These are phyloP conservation scores for Rhizopus sp. DNA, from an alignment of 371 early-diverging fungal species.

Conservation along the genomic window DNA sequence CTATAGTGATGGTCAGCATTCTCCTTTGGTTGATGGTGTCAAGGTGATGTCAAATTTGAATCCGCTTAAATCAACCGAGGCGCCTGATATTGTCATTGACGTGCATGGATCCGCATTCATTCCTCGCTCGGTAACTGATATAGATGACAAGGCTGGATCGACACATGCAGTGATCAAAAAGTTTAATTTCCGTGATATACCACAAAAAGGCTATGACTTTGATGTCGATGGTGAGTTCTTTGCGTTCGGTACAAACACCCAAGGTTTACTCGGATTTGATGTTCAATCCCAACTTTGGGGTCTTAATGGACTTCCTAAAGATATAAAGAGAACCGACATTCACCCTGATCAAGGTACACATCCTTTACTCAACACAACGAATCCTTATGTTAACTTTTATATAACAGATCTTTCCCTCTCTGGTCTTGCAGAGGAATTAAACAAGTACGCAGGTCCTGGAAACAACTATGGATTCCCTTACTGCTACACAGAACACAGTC, in stretches of 20 bases:
- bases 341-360: constrained; percentile 7
- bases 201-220: constrained; percentile 40
- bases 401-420: constrained; percentile 19
- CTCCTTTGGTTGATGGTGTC: constrained; percentile 25
- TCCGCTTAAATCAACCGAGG: constrained; percentile 9
- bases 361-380: neutral
- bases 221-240: constrained; percentile 38
- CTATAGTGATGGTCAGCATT: constrained; percentile 49
- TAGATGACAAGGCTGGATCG: constrained; percentile 10
- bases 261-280: constrained; percentile 45
- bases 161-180: constrained; percentile 40
- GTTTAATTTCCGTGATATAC: constrained; percentile 40
- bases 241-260: constrained; percentile 38
- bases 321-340: constrained; percentile 12
- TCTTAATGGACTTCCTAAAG: constrained; percentile 21
- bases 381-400: neutral
- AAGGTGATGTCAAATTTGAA: constrained; percentile 31
- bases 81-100: constrained; percentile 39
- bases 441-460: constrained; percentile 34
- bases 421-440: constrained; percentile 45
- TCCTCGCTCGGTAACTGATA: constrained; percentile 27
- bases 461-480: constrained; percentile 45
- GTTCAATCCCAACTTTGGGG: constrained; percentile 51
- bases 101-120: constrained; percentile 40
- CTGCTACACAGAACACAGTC: constrained; percentile 41